Base-by-base conservation (phyloP, 208 protist genomes). In the Trypanosoma caninum region DNA sequence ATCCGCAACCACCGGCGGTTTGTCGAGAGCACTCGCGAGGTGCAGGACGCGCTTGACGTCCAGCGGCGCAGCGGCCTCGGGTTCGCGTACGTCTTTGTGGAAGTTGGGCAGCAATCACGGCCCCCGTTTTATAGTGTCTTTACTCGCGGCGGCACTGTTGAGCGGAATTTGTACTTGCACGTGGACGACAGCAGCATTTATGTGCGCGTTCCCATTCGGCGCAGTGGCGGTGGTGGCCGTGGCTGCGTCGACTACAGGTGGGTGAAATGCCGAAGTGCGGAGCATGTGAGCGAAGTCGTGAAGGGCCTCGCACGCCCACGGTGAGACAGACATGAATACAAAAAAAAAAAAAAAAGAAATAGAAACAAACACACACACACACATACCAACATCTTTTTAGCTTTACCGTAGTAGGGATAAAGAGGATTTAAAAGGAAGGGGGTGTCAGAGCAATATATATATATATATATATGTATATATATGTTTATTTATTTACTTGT, bases 271-370 rank as follows among this genome's bases (percentile, higher is more conserved):
- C 45, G 64, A 25, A 94, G 86, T 52, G 87, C 87, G 16, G 83
- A 94, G 65, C 78, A 84, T 37, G 81, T 91, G 18, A 91, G 87
- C 46, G 78, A 87, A 58, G 70, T 78, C 3, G 76, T 94, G 18
- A 94, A 94, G 59, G 72, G 77, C 22, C 78, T 89, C 41, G 83
- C 80, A 0, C 64, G 64, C 28, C 55, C 55, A 11, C 45, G 37
- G n/a, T 70, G 25, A 53, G 1, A 28, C 3, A 28, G 31, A 38
- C 10, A 51, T 38, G 1, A 38, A 51, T 37, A 37, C 13, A 40
- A 35, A 51, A 46, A 8, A 1, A 61, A 40, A 38, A 61, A 10
- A n/a, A 4, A 46, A 3, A 50, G 16, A 1, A 11, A 61, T 5
- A 25, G 40, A 28, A 60, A 31, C 28, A 37, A 51, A 51, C 41